Conservation (phyloP, 169 alveolate genomes). For the Theileria equi region DNA sequence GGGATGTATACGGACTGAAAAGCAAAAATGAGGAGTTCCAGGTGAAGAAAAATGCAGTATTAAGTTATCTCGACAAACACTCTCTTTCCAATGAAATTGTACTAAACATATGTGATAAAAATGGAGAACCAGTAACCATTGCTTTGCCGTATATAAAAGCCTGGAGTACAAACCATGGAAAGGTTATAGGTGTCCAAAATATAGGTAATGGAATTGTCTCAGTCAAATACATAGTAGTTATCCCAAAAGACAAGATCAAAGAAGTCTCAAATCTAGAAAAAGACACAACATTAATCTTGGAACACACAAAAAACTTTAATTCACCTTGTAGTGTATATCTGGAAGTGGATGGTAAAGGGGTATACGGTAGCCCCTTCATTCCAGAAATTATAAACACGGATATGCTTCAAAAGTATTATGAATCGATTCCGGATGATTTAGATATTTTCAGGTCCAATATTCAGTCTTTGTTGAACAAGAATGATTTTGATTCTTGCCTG, state of each 20-base stretch:
- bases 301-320: background rate
- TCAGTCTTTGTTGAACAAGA: slow-evolving; percentile 2
- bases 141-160: slow-evolving; percentile 40
- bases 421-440: slow-evolving; percentile 1
- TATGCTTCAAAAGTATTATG: slow-evolving; percentile 31
- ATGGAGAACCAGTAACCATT: slow-evolving; percentile 43
- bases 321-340: slow-evolving; percentile 33
- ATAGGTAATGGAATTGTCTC: slow-evolving; percentile 23
- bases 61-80: slow-evolving; percentile 12
- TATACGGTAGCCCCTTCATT: slow-evolving; percentile 55
- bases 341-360: slow-evolving; percentile 40
- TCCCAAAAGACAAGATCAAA: slow-evolving; percentile 18
- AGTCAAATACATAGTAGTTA: slow-evolving; percentile 42
- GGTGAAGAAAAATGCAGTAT: background rate
- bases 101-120: slow-evolving; percentile 32
- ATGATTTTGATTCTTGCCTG: slow-evolving; percentile 46
- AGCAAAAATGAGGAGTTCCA: background rate
- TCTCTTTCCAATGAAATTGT: slow-evolving; percentile 31
- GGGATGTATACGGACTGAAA: background rate
- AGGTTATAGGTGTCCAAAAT: slow-evolving; percentile 32
- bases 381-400: slow-evolving; percentile 26
- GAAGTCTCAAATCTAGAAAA: background rate
- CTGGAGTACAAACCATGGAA: slow-evolving; percentile 44
- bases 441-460: slow-evolving; percentile 9
- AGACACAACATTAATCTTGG: background rate